phyloP scores from a whole-genome alignment of 1,284 basidiomycete genomes.

The Fomitopsis betulina region DNA sequence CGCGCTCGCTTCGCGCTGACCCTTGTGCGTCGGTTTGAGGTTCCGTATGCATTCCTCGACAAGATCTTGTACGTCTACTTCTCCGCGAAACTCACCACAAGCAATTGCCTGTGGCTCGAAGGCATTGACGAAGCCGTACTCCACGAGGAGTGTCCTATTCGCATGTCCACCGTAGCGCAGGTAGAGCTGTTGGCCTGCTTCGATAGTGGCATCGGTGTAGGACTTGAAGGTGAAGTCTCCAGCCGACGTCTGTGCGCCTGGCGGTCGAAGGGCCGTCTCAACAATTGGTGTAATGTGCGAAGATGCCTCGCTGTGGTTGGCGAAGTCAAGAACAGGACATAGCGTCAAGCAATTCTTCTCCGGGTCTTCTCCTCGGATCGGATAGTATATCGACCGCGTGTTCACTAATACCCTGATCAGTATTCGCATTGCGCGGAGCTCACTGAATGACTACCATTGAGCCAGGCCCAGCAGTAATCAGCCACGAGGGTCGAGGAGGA shows the following conservation, averaged over 20 bases:
- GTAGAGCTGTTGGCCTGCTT: conserved; percentile 58
- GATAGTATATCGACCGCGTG: conserved; percentile 80
- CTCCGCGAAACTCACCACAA: conserved; percentile 33
- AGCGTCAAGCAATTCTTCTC: conserved; percentile 76
- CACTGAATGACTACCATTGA: conserved; percentile 54
- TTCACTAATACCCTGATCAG: conserved; percentile 54
- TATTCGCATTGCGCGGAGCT: conserved; percentile 5
- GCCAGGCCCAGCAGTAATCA: conserved; percentile 82
- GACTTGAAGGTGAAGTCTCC: conserved; percentile 54
- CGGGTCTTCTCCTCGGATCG: conserved; percentile 47
- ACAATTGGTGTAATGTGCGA: conserved; percentile 40
- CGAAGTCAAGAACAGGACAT: conserved; percentile 83
- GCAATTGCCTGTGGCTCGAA: conserved; percentile 24
- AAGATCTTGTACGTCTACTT: conserved; percentile 60
- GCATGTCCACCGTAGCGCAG: conserved; percentile 76
- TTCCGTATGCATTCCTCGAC: conserved; percentile 44
- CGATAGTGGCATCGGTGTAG: conserved; percentile 36
- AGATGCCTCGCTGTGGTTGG: conserved; percentile 58
- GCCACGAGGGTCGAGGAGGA: conserved; percentile 6
- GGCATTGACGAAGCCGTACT: conserved; percentile 77
- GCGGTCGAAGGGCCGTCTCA: conserved; percentile 33
- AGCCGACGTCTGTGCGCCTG: conserved; percentile 27
- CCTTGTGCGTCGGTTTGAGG: neutral
- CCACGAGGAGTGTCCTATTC: conserved; percentile 70
- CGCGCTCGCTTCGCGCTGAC: conserved; percentile 10